Evolutionary conservation across 345 rosid genomes (phyloP), one percentile per base, ranked within the genome.

Genomic region (Acer negundo): DNA sequence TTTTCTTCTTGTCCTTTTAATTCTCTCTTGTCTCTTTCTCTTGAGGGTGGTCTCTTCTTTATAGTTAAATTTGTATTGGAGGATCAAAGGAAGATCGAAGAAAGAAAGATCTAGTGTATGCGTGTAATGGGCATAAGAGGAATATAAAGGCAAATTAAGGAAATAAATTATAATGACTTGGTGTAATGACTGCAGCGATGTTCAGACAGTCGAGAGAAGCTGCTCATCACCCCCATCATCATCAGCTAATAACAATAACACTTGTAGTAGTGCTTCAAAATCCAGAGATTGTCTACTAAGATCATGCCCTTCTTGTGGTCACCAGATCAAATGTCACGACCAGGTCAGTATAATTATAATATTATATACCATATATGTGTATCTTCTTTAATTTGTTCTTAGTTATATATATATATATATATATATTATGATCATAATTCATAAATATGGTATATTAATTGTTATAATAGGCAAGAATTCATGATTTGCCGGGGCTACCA

Each of bases 291-390:
- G 77, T 69, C 71, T 89, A 1, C 31, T 83, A 66, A 84, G 85
- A 75, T 76, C 90, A 16, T 95, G 99, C 74, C 99, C 99, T 82
- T 93, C 98, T 26, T 95, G 99, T 79, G 97, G 99, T 31, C 97
- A 92, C 78, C 92, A 86, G 73, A 90, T 95, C 86, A 91, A 88
- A 80, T 81, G 80, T 87, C 89, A 83, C 31, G 89, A 92, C n/a
- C 93, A 93, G 85, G 93, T 93, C 62, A 55, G 23, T 20, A 11
- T 15, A 22, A 11, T n/a, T n/a, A n/a, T 7, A 22, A 31, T 6
- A 2, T 47, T 44, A 35, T 35, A 35, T 35, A 22, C 12, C 9
- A 9, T 20, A n/a, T 20, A n/a, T 46, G 20, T n/a, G 7, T 2
- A 55, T 62, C 53, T 69, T 19, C 35, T 46, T 22, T 28, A 28